Evolutionary conservation across 345 rosid genomes (phyloP).

Genomic region (Crucihimalaya himalaica): DNA sequence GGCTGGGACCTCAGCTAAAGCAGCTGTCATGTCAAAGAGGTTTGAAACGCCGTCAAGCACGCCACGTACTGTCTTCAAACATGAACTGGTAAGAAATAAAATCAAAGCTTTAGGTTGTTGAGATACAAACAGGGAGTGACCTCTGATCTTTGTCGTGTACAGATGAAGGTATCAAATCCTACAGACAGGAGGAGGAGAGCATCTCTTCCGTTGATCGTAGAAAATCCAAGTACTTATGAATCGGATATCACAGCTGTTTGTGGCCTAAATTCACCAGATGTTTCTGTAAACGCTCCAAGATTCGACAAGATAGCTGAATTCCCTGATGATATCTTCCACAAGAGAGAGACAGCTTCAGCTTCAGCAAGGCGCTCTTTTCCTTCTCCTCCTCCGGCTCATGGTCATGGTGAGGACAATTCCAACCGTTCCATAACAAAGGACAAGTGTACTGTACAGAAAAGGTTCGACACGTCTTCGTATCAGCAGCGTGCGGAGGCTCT

Average conservation of each 20-base stretch:
- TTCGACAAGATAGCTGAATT: constrained; percentile 90
- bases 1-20: constrained; percentile 41
- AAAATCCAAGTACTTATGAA: constrained; percentile 39
- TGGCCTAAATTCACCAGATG: constrained; percentile 59
- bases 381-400: neutral
- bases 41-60: constrained; percentile 50
- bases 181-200: constrained; percentile 58
- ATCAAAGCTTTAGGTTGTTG: constrained; percentile 3
- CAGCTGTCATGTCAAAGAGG: constrained; percentile 45
- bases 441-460: constrained; percentile 66
- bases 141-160: constrained; percentile 32
- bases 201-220: constrained; percentile 68
- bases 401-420: constrained; percentile 13
- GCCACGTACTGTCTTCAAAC: constrained; percentile 42
- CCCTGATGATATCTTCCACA: constrained; percentile 55
- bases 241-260: constrained; percentile 41
- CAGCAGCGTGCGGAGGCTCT: constrained; percentile 97
- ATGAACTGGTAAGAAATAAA: constrained; percentile 36
- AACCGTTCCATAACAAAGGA: constrained; percentile 77
- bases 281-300: constrained; percentile 88
- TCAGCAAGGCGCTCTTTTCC: constrained; percentile 47
- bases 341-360: constrained; percentile 42
- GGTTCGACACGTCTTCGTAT: constrained; percentile 89
- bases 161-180: constrained; percentile 49
- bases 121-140: constrained; percentile 17